A percentile compares a stretch with the other conserved stretches of the same genome.
Conservation (phyloP, 2,329 filamentous ascomycete species). For the Fusarium stilboides region DNA sequence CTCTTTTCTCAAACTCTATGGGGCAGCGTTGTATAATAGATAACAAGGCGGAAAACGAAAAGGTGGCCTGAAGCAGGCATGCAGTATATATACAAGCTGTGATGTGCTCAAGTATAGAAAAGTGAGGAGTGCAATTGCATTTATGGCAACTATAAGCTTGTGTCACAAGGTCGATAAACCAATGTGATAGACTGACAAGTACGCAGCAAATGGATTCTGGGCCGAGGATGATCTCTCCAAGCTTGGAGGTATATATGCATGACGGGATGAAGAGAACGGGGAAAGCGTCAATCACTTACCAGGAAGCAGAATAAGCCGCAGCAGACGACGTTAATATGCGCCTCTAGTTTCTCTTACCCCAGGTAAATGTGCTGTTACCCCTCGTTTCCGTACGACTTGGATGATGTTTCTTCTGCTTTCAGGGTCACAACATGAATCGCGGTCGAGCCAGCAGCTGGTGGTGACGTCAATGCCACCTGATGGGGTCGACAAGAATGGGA, state of each 20-base stretch:
- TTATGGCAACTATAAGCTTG: constrained; percentile 15
- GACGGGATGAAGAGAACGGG: constrained; percentile 9
- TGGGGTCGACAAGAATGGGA: constrained; percentile 32
- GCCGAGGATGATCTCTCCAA: constrained; percentile 25
- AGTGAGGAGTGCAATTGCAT: constrained; percentile 13
- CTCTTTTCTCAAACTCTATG: constrained; percentile 4
- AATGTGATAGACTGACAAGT: constrained; percentile 16
- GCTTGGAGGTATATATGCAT: constrained; percentile 25
- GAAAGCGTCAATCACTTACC: constrained; percentile 39
- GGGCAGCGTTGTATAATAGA: constrained; percentile 3
- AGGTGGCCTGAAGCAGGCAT: background rate
- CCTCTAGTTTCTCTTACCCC: constrained; percentile 30
- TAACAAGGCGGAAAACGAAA: background rate
- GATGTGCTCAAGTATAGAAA: constrained; percentile 11
- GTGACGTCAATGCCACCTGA: constrained; percentile 53
- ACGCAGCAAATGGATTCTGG: constrained; percentile 6
- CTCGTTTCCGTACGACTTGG: constrained; percentile 33
- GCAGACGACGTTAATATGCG: constrained; percentile 39
- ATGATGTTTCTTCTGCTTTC: constrained; percentile 21
- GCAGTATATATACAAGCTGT: constrained; percentile 20
- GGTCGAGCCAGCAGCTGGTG: constrained; percentile 24
- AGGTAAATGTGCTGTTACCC: constrained; percentile 25
- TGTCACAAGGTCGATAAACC: constrained; percentile 27
- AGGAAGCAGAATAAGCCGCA: constrained; percentile 35
- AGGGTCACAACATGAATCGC: constrained; percentile 25